phyloP scores from a whole-genome alignment of 1,139 yeast species.

The Suhomyces yuchorum region DNA sequence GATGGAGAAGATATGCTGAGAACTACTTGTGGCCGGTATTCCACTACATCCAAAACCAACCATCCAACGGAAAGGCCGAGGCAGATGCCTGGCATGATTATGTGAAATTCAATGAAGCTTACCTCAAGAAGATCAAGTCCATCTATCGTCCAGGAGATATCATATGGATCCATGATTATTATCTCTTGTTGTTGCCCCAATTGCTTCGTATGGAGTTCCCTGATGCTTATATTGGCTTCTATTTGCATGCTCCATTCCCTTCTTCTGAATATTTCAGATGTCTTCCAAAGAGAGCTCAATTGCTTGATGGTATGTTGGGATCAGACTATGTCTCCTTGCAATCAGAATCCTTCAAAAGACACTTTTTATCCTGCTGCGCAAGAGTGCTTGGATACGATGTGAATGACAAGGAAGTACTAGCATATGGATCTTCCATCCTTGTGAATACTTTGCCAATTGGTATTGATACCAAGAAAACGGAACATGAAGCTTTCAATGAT shows the following conservation, averaged over 20 bases:
- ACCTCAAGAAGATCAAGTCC: conserved; percentile 71
- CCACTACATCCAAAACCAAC: conserved; percentile 82
- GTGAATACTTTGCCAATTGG: conserved; percentile 85
- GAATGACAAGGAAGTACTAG: conserved; percentile 58
- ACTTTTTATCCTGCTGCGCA: conserved; percentile 86
- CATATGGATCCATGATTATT: conserved; percentile 95
- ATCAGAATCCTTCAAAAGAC: conserved; percentile 82
- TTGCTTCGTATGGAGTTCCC: conserved; percentile 80
- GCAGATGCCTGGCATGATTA: conserved; percentile 89
- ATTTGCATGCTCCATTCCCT: conserved; percentile 90
- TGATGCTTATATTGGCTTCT: conserved; percentile 79
- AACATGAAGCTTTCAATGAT: conserved; percentile 54
- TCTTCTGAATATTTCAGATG: conserved; percentile 94
- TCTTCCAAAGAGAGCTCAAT: conserved; percentile 75
- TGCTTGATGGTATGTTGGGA: conserved; percentile 89
- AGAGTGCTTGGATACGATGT: conserved; percentile 75
- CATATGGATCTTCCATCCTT: conserved; percentile 75
- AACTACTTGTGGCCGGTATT: conserved; percentile 91
- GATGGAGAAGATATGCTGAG: conserved; percentile 92
- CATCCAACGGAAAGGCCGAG: conserved; percentile 67
- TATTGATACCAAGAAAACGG: conserved; percentile 68
- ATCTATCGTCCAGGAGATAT: conserved; percentile 88
- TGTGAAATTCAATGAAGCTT: conserved; percentile 86
- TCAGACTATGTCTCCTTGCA: conserved; percentile 87
- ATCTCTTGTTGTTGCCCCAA: conserved; percentile 81